Percentiles rank a stretch among this genome's conserved stretches.
phyloP scores from a whole-genome alignment of 208 protist genomes.

The Crithidia expoeki region DNA sequence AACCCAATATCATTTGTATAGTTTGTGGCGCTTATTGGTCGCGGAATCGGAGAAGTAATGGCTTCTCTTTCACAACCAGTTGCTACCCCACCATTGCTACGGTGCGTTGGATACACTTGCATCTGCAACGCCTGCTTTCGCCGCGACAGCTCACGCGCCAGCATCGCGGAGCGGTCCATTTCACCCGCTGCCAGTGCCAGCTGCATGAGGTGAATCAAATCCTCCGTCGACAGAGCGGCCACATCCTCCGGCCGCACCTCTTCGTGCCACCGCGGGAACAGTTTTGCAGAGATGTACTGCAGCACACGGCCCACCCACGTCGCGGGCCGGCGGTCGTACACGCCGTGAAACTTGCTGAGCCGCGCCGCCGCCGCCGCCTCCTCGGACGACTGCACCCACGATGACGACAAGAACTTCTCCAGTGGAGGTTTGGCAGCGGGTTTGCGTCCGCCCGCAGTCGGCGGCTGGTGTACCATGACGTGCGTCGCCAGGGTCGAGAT shows the following conservation, averaged over 20 bases:
- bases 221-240: constrained; percentile 37
- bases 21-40: neutral
- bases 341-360: constrained; percentile 34
- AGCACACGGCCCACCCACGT: constrained; percentile 26
- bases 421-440: neutral
- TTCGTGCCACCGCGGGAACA: constrained; percentile 43
- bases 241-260: constrained; percentile 30
- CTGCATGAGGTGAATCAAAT: constrained; percentile 77
- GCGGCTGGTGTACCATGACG: constrained; percentile 19
- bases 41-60: neutral
- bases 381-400: constrained; percentile 14
- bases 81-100: neutral
- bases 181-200: constrained; percentile 71
- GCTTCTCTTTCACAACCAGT: neutral
- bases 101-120: neutral
- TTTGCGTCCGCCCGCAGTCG: neutral
- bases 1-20: no score
- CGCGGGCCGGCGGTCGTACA: constrained; percentile 22
- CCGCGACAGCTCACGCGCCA: constrained; percentile 76
- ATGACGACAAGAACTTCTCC: constrained; percentile 20
- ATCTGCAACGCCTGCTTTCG: constrained; percentile 40
- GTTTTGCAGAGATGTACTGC: constrained; percentile 37
- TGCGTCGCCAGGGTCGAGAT: constrained; percentile 49
- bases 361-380: neutral
- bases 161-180: constrained; percentile 53